Evolutionary conservation across 352 stramenopile genomes (phyloP).

Genomic region (Pythium volutum): DNA sequence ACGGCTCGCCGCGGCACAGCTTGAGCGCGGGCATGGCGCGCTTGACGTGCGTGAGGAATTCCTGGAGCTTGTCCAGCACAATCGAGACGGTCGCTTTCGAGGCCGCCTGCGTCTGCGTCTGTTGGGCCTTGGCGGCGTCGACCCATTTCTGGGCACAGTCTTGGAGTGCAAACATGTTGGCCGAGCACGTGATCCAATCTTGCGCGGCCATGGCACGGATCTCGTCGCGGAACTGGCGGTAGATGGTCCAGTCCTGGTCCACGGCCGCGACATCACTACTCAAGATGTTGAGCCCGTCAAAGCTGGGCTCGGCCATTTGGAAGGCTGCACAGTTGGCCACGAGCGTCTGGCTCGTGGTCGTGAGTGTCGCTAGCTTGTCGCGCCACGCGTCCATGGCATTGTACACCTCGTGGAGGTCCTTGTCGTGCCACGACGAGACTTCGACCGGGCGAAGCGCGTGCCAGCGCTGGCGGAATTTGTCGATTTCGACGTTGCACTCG

Average conservation of each 20-base stretch:
- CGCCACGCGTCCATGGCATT: slow-evolving; percentile 82
- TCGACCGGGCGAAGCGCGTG: slow-evolving; percentile 81
- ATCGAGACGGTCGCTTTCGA: slow-evolving; percentile 22
- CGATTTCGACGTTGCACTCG: slow-evolving; percentile 86
- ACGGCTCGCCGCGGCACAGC: slow-evolving; percentile 92
- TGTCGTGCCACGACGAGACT: slow-evolving; percentile 72
- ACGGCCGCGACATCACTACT: slow-evolving; percentile 73
- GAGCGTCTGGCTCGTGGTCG: slow-evolving; percentile 51
- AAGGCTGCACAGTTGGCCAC: slow-evolving; percentile 87
- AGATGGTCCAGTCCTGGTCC: slow-evolving; percentile 80
- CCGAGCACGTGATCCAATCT: slow-evolving; percentile 94
- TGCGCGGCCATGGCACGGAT: slow-evolving; percentile 58
- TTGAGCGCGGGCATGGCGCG: slow-evolving; percentile 91
- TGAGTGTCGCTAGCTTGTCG: slow-evolving; percentile 75
- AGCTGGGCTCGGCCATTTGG: slow-evolving; percentile 75
- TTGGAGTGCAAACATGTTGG: slow-evolving; percentile 91
- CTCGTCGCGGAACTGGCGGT: slow-evolving; percentile 86
- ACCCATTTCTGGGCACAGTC: slow-evolving; percentile 91
- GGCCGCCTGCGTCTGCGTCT: background rate
- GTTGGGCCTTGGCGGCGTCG: slow-evolving; percentile 75
- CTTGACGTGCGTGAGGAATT: slow-evolving; percentile 84
- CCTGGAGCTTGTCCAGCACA: slow-evolving; percentile 74
- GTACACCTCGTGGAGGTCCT: slow-evolving; percentile 76
- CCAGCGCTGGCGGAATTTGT: slow-evolving; percentile 91
- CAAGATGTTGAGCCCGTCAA: slow-evolving; percentile 77